phyloP scores from a whole-genome alignment of 169 alveolate species.

The Cryptosporidium ubiquitum region DNA sequence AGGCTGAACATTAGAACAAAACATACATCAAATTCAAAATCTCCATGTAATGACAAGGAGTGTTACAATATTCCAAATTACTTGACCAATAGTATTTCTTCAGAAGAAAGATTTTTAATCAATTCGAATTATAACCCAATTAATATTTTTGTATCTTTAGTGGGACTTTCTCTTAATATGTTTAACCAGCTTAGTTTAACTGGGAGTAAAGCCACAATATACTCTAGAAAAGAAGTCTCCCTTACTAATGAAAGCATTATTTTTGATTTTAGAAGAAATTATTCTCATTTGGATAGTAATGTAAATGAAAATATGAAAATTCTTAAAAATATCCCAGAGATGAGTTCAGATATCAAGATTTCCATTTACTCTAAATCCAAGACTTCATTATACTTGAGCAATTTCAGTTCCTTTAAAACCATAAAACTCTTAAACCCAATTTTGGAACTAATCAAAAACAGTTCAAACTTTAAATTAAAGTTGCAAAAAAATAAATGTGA shows the following conservation, averaged over 20 bases:
- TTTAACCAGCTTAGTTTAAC: background rate
- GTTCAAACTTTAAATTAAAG: background rate
- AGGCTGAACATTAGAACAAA: constrained; percentile 20
- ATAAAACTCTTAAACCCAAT: background rate
- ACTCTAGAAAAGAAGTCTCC: constrained; percentile 14
- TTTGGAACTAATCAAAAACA: background rate
- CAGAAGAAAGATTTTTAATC: background rate
- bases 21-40: constrained; percentile 13
- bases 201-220: background rate
- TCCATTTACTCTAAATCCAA: constrained; percentile 17
- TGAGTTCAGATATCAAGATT: background rate
- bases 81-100: background rate
- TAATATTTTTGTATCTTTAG: background rate
- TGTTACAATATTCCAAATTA: constrained; percentile 41
- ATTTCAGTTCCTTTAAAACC: background rate
- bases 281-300: background rate
- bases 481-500: background rate
- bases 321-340: background rate
- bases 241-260: background rate
- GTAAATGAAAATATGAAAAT: background rate
- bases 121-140: constrained; percentile 30
- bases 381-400: background rate
- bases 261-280: constrained; percentile 29
- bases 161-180: background rate
- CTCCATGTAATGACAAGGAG: constrained; percentile 15